Evolutionary conservation across 805 yeast genomes (phyloP), one percentile per base, ranked within the genome.

Genomic region (Candida quercuum): DNA sequence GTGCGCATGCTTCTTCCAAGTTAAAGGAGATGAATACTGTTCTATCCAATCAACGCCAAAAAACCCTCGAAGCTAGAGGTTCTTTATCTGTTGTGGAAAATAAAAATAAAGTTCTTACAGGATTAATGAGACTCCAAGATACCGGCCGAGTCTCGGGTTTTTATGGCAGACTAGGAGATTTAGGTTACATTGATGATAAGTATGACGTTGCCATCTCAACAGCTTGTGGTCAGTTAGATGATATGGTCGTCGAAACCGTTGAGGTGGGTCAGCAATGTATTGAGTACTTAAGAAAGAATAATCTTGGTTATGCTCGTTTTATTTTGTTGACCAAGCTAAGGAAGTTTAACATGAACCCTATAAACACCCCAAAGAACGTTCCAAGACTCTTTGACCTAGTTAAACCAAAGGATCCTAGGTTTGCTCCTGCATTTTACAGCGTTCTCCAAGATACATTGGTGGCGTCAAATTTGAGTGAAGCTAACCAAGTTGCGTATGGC

Each of bases 131-230:
- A 44, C 62, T 93, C 27, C 81, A 81, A 40, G 78, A 79, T 38
- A 72, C 93, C 4, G 97, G 97, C 6, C 71, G 95, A 49, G 74
- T 94, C 18, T 64, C 66, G 6, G 99, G 98, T 0, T 86, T 91
- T 48, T 71, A 86, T 56, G 99, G 98, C 0, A 69, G 96, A 44
- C 64, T 93, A 13, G 99, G 99, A 14, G 95, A 87, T 48, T 64
- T 93, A 32, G 99, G 96, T n/a, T 71, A 74, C 2, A 93, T 93
- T 45, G 96, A 87, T 56, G 86, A 83, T 46, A 73, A 76, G 51
- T 93, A 84, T 57, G 98, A 94, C 60, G 75, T 88, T 36, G 99
- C 99, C 0, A 78, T 93, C 8, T 88, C 98, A 0, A 93, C 98
- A 0, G 98, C 96, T 0, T 87, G 93, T 47, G 88, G 95, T 1